A percentile compares a stretch with the other conserved stretches of the same genome.
Conservation (phyloP, 129 eudicot genomes). For the Centella asiatica region DNA sequence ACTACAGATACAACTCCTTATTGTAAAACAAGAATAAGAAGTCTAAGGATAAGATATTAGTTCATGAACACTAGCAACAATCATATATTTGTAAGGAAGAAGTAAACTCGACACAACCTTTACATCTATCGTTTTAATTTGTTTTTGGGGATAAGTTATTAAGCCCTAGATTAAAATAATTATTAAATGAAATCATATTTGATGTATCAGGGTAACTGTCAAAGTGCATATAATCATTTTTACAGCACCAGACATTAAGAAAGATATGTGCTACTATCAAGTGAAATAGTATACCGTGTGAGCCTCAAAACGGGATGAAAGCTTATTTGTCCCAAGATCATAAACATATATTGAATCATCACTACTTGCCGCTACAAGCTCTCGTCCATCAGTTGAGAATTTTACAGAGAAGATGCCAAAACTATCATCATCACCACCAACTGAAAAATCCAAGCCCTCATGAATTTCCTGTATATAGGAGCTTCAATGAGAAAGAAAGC, state of each 20-base stretch:
- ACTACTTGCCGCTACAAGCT: conserved; percentile 78
- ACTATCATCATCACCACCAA: conserved; percentile 28
- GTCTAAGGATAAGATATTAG: too few species aligned
- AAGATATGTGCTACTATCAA: not conserved
- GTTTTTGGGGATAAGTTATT: not conserved
- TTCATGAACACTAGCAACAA: not conserved
- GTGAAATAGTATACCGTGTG: conserved; percentile 47
- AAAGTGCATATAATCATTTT: not conserved
- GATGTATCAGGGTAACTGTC: not conserved
- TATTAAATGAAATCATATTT: too few species aligned
- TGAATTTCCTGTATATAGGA: conserved; percentile 67
- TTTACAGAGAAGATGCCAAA: conserved; percentile 86
- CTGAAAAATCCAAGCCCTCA: conserved; percentile 74
- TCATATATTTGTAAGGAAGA: not conserved
- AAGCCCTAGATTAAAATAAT: too few species aligned
- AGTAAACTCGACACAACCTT: not conserved
- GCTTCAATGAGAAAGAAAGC: not conserved
- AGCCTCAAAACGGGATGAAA: conserved; percentile 59
- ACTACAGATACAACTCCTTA: too few species aligned
- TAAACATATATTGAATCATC: conserved; percentile 68
- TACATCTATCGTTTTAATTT: too few species aligned
- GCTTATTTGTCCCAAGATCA: conserved; percentile 61
- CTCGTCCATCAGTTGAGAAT: conserved; percentile 88
- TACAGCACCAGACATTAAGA: not conserved
- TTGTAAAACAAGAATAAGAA: too few species aligned